Percentiles rank a stretch among this genome's conserved stretches.
phyloP scores from a whole-genome alignment of 1,284 basidiomycete species.

The Leucoagaricus sp. region DNA sequence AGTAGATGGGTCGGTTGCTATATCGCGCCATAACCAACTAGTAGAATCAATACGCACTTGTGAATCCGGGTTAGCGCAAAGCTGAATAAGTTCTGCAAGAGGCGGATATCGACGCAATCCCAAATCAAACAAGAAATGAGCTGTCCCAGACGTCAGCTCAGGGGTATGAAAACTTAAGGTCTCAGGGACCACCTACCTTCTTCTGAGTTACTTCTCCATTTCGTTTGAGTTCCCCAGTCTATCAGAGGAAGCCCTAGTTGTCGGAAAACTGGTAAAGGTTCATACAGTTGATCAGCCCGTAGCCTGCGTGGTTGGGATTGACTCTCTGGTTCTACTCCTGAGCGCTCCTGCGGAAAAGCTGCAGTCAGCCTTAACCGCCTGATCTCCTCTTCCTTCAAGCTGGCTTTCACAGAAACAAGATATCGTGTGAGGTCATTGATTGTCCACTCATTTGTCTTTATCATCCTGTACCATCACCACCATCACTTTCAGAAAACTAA shows the following conservation, averaged over 20 bases:
- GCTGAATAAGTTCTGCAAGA: slow-evolving; percentile 61
- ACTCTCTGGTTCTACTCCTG: slow-evolving; percentile 25
- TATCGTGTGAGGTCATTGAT: slow-evolving; percentile 83
- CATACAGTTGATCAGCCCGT: slow-evolving; percentile 78
- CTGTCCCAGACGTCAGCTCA: slow-evolving; percentile 38
- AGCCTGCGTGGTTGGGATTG: slow-evolving; percentile 45
- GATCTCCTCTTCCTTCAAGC: slow-evolving; percentile 69
- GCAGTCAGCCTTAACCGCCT: slow-evolving; percentile 77
- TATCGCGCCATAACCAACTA: not conserved
- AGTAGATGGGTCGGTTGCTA: not conserved
- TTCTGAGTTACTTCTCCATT: slow-evolving; percentile 80
- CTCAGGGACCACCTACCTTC: slow-evolving; percentile 61
- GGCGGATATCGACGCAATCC: slow-evolving; percentile 80
- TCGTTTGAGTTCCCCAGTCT: slow-evolving; percentile 81
- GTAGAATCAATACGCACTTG: slow-evolving; percentile 26
- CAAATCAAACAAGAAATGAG: slow-evolving; percentile 81
- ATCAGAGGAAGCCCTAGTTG: slow-evolving; percentile 80
- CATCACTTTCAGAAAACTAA: slow-evolving; percentile 5
- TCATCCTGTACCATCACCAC: slow-evolving; percentile 65
- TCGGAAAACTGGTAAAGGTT: slow-evolving; percentile 78
- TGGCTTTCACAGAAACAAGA: slow-evolving; percentile 81
- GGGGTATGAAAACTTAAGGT: not conserved
- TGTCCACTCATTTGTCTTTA: slow-evolving; percentile 84
- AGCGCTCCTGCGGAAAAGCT: slow-evolving; percentile 74
- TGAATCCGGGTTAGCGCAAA: slow-evolving; percentile 61